Conservation (phyloP, 805 yeast genomes). For the Hanseniaspora taiwanica region DNA sequence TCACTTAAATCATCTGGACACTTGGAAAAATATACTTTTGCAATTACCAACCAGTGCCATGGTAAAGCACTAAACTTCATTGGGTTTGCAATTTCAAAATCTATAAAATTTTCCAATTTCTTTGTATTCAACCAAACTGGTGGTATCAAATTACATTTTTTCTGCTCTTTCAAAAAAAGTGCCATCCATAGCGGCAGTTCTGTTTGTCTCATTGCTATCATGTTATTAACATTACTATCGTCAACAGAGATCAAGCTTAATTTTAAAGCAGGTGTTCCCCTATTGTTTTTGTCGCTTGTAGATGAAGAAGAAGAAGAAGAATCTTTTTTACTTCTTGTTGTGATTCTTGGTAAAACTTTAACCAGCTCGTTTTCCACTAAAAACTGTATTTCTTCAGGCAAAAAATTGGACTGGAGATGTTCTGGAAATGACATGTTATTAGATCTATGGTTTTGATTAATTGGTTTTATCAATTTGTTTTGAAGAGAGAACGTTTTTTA, state of each 20-base stretch:
- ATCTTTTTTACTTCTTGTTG: slow-evolving; percentile 16
- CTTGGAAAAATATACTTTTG: slow-evolving; percentile 48
- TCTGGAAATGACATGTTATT: slow-evolving; percentile 49
- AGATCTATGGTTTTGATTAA: background rate
- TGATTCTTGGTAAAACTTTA: slow-evolving; percentile 57
- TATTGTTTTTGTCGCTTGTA: background rate
- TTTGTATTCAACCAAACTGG: slow-evolving; percentile 69
- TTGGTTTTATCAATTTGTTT: background rate
- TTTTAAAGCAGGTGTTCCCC: slow-evolving; percentile 4
- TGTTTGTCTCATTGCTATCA: slow-evolving; percentile 49
- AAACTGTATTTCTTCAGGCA: slow-evolving; percentile 71
- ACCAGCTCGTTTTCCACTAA: slow-evolving; percentile 71
- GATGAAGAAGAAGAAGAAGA: too few relatives aligned
- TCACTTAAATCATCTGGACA: slow-evolving; percentile 74
- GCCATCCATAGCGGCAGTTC: slow-evolving; percentile 85
- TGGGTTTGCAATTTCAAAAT: slow-evolving; percentile 47
- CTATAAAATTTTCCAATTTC: slow-evolving; percentile 42
- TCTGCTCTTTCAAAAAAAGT: slow-evolving; percentile 65
- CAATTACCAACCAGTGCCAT: slow-evolving; percentile 77
- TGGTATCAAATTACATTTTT: slow-evolving; percentile 70
- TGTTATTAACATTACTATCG: slow-evolving; percentile 16
- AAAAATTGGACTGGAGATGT: slow-evolving; percentile 38
- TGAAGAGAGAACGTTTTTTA: too few relatives aligned
- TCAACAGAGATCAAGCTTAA: slow-evolving; percentile 28
- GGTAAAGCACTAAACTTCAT: slow-evolving; percentile 61